Conservation (phyloP, 2,329 filamentous ascomycete genomes). For the Lasiodiplodia theobromae region DNA sequence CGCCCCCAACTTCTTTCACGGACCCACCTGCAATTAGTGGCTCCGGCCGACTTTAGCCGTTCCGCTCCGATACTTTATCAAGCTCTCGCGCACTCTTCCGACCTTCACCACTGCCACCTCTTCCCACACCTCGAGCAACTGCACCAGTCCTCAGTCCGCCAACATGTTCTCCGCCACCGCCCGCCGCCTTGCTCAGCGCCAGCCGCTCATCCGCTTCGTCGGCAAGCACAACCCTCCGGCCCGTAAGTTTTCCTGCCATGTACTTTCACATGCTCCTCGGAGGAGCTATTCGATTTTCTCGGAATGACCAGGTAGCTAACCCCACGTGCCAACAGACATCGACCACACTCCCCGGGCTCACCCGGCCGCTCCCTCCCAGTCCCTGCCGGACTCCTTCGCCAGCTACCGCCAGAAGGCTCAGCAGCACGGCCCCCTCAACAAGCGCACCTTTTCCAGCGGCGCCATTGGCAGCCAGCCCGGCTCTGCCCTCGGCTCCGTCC, state of each 20-base stretch:
- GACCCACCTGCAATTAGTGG: slow-evolving; percentile 19
- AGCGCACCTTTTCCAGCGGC: slow-evolving; percentile 43
- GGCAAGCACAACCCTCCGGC: slow-evolving; percentile 56
- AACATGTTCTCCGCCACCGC: slow-evolving; percentile 54
- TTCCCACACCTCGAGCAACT: slow-evolving; percentile 9
- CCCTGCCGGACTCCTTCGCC: slow-evolving; percentile 74
- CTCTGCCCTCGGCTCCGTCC: slow-evolving; percentile 73
- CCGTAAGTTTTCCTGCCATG: slow-evolving; percentile 43
- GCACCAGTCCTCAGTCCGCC: slow-evolving; percentile 28
- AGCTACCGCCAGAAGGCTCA: slow-evolving; percentile 79
- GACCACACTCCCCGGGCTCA: slow-evolving; percentile 78
- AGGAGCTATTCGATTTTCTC: slow-evolving; percentile 27
- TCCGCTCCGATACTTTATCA: slow-evolving; percentile 28
- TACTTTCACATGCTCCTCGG: slow-evolving; percentile 25
- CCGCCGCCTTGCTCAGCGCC: slow-evolving; percentile 53
- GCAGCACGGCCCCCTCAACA: slow-evolving; percentile 74
- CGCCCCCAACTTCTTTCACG: slow-evolving; percentile 9
- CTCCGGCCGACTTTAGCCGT: slow-evolving; percentile 25
- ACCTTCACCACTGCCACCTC: neutral
- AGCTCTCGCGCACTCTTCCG: slow-evolving; percentile 16
- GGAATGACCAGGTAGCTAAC: slow-evolving; percentile 17
- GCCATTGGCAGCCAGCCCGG: slow-evolving; percentile 69
- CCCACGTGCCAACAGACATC: slow-evolving; percentile 60
- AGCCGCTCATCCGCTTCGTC: slow-evolving; percentile 60
- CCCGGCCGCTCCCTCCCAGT: slow-evolving; percentile 71